These are phyloP conservation scores for Phycomyces blakesleeanus DNA, from an alignment of 192 early-diverging fungal genomes.

Conservation along the genomic window DNA sequence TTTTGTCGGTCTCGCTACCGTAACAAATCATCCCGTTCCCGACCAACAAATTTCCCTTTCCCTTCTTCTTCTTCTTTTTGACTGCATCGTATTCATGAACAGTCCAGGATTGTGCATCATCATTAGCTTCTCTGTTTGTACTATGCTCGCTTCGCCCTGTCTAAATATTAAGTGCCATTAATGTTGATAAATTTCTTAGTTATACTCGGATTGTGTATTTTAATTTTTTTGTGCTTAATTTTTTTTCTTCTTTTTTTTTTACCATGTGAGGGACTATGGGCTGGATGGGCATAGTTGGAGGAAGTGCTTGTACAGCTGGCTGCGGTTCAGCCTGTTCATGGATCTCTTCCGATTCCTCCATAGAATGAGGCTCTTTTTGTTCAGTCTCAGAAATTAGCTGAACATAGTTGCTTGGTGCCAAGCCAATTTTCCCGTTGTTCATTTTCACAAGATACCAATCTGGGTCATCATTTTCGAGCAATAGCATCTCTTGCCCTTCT, in stretches of 20 bases:
- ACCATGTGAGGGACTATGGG: conserved; percentile 1
- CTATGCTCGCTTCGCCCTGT: neutral
- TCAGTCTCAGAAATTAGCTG: conserved; percentile 32
- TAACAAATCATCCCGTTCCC: conserved; percentile 60
- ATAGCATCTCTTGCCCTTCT: conserved; percentile 66
- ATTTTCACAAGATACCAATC: conserved; percentile 90
- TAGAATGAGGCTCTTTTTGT: neutral
- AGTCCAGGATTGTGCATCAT: conserved; percentile 47
- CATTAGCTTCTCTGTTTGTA: conserved; percentile 1
- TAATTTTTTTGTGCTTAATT: neutral
- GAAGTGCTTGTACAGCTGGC: neutral
- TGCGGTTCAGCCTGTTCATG: conserved; percentile 1
- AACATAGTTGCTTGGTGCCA: conserved; percentile 87
- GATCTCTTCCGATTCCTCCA: neutral
- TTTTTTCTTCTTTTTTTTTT: too few relatives aligned
- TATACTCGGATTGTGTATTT: neutral
- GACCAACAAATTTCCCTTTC: conserved; percentile 61
- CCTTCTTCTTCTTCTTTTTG: conserved; percentile 74
- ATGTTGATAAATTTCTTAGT: neutral
- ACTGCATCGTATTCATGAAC: conserved; percentile 53
- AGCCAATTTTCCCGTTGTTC: conserved; percentile 67
- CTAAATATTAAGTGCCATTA: neutral
- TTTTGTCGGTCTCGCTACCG: conserved; percentile 59
- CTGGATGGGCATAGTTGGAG: neutral
- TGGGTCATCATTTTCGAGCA: conserved; percentile 82